phyloP scores from a whole-genome alignment of 164 flowering plant species.

The Warburgia ugandensis region DNA sequence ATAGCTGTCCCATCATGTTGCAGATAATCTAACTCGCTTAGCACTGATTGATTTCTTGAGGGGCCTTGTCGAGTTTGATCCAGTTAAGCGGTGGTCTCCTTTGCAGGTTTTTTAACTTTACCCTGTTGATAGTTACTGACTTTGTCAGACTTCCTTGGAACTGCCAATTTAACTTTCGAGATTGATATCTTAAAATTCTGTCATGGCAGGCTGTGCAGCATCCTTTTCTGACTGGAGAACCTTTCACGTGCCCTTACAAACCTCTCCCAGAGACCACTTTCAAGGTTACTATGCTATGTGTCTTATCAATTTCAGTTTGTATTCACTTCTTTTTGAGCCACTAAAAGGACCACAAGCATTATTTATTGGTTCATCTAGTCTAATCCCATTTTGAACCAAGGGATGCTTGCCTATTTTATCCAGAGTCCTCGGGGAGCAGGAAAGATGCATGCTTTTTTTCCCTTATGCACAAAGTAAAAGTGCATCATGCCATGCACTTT shows the following conservation, averaged over 20 bases:
- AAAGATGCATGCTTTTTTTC: neutral
- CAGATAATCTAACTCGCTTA: conserved; percentile 73
- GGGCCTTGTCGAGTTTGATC: conserved; percentile 97
- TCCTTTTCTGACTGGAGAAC: conserved; percentile 96
- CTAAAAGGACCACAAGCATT: too few species aligned
- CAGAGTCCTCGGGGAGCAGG: neutral
- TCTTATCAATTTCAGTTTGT: neutral
- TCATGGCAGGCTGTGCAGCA: conserved; percentile 81
- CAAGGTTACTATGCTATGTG: conserved; percentile 40
- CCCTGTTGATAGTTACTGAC: neutral
- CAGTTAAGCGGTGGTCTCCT: conserved; percentile 98
- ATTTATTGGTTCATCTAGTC: too few species aligned
- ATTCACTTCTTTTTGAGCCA: neutral
- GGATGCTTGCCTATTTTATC: too few species aligned
- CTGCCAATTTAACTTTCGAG: neutral
- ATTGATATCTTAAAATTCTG: conserved; percentile 4
- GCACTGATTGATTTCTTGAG: conserved; percentile 89
- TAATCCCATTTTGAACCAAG: too few species aligned
- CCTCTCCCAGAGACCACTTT: conserved; percentile 83
- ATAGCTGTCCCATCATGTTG: conserved; percentile 10
- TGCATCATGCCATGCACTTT: neutral
- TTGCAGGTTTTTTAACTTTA: conserved; percentile 54
- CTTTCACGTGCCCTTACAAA: conserved; percentile 69
- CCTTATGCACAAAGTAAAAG: conserved; percentile 6
- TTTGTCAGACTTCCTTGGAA: neutral